Evolutionary conservation across 768 basidiomycete species (phyloP).

Genomic region (Boletus patriciae): DNA sequence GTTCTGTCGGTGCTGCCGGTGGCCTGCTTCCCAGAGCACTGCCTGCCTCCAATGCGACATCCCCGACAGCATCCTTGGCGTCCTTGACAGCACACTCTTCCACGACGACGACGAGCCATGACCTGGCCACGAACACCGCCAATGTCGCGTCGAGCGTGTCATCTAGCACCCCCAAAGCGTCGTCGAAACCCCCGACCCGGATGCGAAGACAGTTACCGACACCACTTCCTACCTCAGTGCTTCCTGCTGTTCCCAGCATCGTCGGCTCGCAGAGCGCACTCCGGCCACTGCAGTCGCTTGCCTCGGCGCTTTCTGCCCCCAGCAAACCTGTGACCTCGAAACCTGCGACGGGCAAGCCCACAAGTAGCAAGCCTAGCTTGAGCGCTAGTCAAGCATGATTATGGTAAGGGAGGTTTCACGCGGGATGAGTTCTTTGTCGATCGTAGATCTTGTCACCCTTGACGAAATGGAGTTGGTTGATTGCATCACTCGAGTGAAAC

Average conservation of each 20-base stretch:
- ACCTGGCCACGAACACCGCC: not conserved
- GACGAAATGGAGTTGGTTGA: constrained; percentile 29
- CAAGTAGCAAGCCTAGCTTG: not conserved
- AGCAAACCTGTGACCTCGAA: not conserved
- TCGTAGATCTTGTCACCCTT: constrained; percentile 15
- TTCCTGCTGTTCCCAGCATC: not conserved
- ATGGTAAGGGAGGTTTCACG: not conserved
- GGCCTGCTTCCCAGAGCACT: constrained; percentile 1
- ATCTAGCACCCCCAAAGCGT: not conserved
- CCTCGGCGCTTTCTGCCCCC: not conserved
- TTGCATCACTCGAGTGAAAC: constrained; percentile 20
- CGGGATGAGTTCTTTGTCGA: constrained; percentile 2
- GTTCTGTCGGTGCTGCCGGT: too few species aligned
- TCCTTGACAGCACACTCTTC: not conserved
- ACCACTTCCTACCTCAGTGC: not conserved
- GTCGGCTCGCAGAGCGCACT: not conserved
- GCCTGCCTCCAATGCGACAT: not conserved
- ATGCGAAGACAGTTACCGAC: constrained; percentile 17
- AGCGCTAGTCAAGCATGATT: not conserved
- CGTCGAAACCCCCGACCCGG: not conserved
- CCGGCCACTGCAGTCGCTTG: not conserved
- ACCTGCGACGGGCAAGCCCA: not conserved
- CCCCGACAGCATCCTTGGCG: not conserved
- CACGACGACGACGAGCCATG: constrained; percentile 1
- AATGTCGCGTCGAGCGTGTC: not conserved